Base-by-base conservation (phyloP, 306 rosid genomes). In the Cicer pinnatifidum region DNA sequence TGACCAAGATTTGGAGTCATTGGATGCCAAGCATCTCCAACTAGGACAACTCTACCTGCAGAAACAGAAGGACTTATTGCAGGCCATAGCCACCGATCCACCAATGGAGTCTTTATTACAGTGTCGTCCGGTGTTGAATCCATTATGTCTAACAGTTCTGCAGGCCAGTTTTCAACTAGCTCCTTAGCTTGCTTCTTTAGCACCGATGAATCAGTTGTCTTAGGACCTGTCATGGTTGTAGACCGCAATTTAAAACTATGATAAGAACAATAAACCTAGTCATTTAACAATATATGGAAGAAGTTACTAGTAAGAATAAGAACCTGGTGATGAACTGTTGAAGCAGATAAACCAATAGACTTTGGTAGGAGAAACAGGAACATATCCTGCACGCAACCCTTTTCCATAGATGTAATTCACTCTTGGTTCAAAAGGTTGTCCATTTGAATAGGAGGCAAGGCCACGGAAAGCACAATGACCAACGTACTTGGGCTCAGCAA, bases 1-100 rank as follows among this genome's bases (percentile, higher is more conserved):
- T 93, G 98, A 0, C 92, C 97, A 0, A 93, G 97, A 84, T 93
- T 93, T 0, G 98, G 98, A 9, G 98, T 93, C 96, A 93, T 93
- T 15, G 98, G 97, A 20, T 93, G 98, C 98, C 98, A 93, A 0
- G 98, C 97, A 8, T 91, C 97, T 67, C 98, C 98, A 2, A 89
- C 96, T 35, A 91, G 64, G 60, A 89, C 96, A 64, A 89, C 92
- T 69, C 85, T 82, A 23, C 97, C 98, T 0, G 86, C 59, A 3
- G 91, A 86, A 69, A 81, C 96, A 0, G 87, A 45, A 0, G 98
- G 98, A 75, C 82, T 88, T 78, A 85, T 52, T 23, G 79, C 84
- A 0, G 94, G 98, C 97, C 97, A 93, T 9, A 91, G 85, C 97
- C 97, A 93, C 53, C 96, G 83, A 80, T 93, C 94, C 23, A 83